Evolutionary conservation across 2,329 filamentous ascomycete species (phyloP).

Genomic region (Monosporascus sp.): DNA sequence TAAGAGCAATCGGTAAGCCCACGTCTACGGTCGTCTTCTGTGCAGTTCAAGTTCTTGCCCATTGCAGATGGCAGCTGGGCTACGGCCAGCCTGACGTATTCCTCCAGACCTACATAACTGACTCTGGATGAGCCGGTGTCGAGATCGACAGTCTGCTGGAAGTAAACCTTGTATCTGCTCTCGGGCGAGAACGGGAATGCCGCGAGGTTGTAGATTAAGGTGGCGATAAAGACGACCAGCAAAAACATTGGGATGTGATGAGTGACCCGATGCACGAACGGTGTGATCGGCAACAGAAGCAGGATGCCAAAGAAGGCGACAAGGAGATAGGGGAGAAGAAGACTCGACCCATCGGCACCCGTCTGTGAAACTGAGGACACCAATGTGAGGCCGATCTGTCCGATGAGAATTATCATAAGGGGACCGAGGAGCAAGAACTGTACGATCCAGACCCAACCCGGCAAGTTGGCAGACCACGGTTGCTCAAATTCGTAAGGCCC

Average conservation of each 20-base stretch:
- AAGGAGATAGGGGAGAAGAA: conserved; percentile 65
- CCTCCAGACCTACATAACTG: conserved; percentile 60
- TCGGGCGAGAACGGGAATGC: conserved; percentile 83
- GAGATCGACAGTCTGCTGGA: conserved; percentile 75
- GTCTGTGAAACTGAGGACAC: conserved; percentile 74
- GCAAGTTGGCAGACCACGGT: conserved; percentile 73
- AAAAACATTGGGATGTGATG: conserved; percentile 77
- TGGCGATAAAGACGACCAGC: conserved; percentile 65
- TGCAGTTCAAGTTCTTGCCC: conserved; percentile 54
- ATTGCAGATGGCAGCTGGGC: conserved; percentile 64
- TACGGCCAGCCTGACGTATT: conserved; percentile 63
- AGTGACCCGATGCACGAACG: conserved; percentile 81
- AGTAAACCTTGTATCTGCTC: conserved; percentile 80
- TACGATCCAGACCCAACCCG: conserved; percentile 80
- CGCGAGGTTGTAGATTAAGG: conserved; percentile 76
- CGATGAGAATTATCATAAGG: conserved; percentile 69
- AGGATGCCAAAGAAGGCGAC: conserved; percentile 65
- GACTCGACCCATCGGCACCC: conserved; percentile 71
- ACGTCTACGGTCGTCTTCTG: conserved; percentile 32
- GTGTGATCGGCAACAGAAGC: conserved; percentile 68
- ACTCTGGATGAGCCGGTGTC: conserved; percentile 66
- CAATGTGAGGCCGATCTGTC: conserved; percentile 68
- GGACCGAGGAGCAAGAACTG: conserved; percentile 80
- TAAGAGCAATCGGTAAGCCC: conserved; percentile 66
- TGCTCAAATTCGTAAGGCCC: conserved; percentile 67